These are phyloP conservation scores for Pseudogymnoascus sp. DNA, from an alignment of 2,329 filamentous ascomycete genomes.

Conservation along the genomic window DNA sequence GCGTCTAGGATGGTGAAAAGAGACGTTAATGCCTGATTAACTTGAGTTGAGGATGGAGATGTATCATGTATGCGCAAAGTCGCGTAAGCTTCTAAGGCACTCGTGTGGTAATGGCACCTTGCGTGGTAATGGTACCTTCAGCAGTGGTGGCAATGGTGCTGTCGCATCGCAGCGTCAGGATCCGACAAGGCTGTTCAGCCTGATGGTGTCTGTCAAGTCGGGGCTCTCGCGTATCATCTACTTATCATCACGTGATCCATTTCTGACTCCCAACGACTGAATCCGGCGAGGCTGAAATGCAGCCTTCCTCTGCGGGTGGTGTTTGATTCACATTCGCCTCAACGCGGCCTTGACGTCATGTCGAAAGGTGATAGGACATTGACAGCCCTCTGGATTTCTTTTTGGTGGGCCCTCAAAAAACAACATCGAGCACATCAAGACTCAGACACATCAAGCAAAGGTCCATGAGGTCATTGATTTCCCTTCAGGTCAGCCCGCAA, in stretches of 20 bases:
- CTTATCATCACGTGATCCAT: not conserved
- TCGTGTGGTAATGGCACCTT: not conserved
- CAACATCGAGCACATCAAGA: not conserved
- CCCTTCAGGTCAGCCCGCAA: not conserved
- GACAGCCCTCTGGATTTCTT: not conserved
- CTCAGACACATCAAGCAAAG: not conserved
- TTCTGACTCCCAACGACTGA: not conserved
- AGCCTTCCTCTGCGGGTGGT: not conserved
- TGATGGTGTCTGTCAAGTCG: not conserved
- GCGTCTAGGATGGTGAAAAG: not conserved
- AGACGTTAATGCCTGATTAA: not conserved
- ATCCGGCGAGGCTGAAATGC: not conserved
- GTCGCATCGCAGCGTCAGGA: not conserved
- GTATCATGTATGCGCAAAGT: not conserved
- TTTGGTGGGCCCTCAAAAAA: not conserved
- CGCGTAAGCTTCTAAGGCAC: not conserved
- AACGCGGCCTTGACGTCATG: slow-evolving; percentile 1
- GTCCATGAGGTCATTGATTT: not conserved
- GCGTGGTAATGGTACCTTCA: not conserved
- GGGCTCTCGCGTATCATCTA: not conserved
- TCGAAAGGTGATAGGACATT: not conserved
- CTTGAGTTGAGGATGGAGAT: not conserved
- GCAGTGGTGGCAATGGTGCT: not conserved
- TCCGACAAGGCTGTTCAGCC: not conserved
- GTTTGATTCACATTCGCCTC: not conserved